Percentiles rank a stretch among this genome's conserved stretches.
phyloP scores from a whole-genome alignment of 2,329 filamentous ascomycete species.

The Xylaria sp. region DNA sequence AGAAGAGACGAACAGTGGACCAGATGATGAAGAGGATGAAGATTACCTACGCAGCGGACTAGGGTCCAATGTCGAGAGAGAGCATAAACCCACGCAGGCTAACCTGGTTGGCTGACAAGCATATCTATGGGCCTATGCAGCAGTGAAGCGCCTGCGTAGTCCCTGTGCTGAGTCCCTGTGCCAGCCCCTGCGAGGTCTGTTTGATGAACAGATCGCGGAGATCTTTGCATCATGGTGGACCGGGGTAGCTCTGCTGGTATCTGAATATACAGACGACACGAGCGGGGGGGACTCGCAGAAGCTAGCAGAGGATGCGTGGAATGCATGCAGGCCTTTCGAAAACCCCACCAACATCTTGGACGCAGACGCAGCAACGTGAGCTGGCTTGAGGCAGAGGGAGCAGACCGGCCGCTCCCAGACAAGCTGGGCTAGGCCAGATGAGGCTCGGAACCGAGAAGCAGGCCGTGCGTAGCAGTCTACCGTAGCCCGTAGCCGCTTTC shows the following conservation, averaged over 20 bases:
- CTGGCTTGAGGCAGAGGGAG: constrained; percentile 13
- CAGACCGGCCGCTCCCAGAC: constrained; percentile 24
- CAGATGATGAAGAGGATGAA: not conserved
- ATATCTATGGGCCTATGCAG: not conserved
- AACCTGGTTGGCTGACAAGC: not conserved
- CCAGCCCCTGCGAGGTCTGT: not conserved
- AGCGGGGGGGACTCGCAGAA: constrained; percentile 10
- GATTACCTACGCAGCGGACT: not conserved
- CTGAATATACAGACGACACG: not conserved
- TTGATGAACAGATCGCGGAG: constrained; percentile 17
- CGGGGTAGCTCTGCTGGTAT: constrained; percentile 14
- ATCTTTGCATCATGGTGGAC: constrained; percentile 26
- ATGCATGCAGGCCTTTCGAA: constrained; percentile 25
- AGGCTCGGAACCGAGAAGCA: constrained; percentile 38
- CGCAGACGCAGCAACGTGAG: constrained; percentile 2
- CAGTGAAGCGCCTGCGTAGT: not conserved
- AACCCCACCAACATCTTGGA: constrained; percentile 18
- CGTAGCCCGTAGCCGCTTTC: not conserved
- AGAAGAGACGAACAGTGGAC: not conserved
- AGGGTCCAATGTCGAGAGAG: not conserved
- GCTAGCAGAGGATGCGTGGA: constrained; percentile 14
- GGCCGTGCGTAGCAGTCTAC: not conserved
- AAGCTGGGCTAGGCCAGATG: constrained; percentile 23
- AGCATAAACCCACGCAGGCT: constrained; percentile 1
- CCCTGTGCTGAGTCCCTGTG: not conserved